These are phyloP conservation scores for Aspergillus bertholletiae DNA, from an alignment of 495 filamentous ascomycete species.

Conservation along the genomic window DNA sequence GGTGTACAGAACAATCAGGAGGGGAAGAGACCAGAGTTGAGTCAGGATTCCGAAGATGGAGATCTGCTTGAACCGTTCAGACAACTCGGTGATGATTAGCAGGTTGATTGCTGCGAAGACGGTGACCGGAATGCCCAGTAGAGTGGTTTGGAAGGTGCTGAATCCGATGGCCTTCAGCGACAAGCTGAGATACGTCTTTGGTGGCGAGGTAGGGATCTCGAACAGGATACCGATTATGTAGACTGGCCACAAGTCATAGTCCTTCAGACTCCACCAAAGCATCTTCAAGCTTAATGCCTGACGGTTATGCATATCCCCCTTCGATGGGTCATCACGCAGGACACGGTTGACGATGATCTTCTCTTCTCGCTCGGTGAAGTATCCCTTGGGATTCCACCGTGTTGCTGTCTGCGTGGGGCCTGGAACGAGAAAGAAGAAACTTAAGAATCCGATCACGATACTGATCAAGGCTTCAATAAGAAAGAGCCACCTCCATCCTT, in stretches of 20 bases:
- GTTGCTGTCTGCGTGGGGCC: conserved; percentile 52
- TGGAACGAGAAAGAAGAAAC: conserved; percentile 50
- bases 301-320: conserved; percentile 55
- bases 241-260: conserved; percentile 66
- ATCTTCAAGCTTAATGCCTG: conserved; percentile 51
- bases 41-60: conserved; percentile 37
- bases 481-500: conserved; percentile 14
- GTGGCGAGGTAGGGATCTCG: conserved; percentile 45
- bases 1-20: conserved; percentile 40
- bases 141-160: conserved; percentile 54
- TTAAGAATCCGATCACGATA: conserved; percentile 47
- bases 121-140: conserved; percentile 49
- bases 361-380: conserved; percentile 63
- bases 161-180: conserved; percentile 58
- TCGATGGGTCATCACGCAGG: conserved; percentile 66
- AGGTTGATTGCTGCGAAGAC: conserved; percentile 45
- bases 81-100: conserved; percentile 39
- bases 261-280: conserved; percentile 51
- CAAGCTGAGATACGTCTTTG: conserved; percentile 56
- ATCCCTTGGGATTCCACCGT: conserved; percentile 63
- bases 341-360: conserved; percentile 69
- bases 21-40: conserved; percentile 25
- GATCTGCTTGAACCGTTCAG: conserved; percentile 47
- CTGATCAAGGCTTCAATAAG: conserved; percentile 39
- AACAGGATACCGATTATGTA: conserved; percentile 56